Conservation (phyloP, 2,329 filamentous ascomycete genomes). For the Ceratocystis colombiana region DNA sequence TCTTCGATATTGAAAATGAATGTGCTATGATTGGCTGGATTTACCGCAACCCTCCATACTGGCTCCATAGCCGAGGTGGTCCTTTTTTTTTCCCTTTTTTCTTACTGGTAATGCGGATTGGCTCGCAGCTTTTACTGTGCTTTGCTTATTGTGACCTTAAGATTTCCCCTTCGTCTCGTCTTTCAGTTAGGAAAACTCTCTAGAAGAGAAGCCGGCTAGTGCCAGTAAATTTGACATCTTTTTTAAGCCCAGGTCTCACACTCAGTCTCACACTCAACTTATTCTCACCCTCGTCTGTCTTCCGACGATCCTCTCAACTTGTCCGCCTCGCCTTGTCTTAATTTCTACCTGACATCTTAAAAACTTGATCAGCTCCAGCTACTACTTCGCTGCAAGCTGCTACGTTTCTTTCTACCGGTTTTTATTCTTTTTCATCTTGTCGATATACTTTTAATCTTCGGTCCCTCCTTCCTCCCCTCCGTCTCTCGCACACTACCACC, state of each 20-base stretch:
- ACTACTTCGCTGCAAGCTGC: slow-evolving; percentile 15
- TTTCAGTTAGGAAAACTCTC: slow-evolving; percentile 1
- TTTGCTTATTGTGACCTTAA: not conserved
- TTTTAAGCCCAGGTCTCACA: slow-evolving; percentile 14
- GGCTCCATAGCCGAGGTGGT: slow-evolving; percentile 25
- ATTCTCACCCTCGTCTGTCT: slow-evolving; percentile 4
- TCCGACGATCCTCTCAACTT: slow-evolving; percentile 10
- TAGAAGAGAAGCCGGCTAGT: not conserved
- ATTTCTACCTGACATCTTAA: not conserved
- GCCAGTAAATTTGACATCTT: slow-evolving; percentile 4
- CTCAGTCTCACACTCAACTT: slow-evolving; percentile 6
- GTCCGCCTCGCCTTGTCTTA: not conserved
- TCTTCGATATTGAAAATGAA: slow-evolving; percentile 25
- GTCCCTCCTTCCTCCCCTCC: not conserved
- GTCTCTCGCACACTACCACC: not conserved
- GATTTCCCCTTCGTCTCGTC: slow-evolving; percentile 3
- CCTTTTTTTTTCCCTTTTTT: slow-evolving; percentile 14
- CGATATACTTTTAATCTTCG: slow-evolving; percentile 7
- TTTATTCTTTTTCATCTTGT: slow-evolving; percentile 1
- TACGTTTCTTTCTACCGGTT: not conserved
- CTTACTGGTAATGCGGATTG: slow-evolving; percentile 6
- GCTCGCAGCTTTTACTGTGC: not conserved
- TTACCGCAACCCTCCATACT: slow-evolving; percentile 10
- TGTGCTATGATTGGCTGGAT: slow-evolving; percentile 21
- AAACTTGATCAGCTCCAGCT: slow-evolving; percentile 5